Percentiles rank a stretch among this genome's conserved stretches.
Conservation (phyloP, 768 basidiomycete species). For the Naganishia onofrii region DNA sequence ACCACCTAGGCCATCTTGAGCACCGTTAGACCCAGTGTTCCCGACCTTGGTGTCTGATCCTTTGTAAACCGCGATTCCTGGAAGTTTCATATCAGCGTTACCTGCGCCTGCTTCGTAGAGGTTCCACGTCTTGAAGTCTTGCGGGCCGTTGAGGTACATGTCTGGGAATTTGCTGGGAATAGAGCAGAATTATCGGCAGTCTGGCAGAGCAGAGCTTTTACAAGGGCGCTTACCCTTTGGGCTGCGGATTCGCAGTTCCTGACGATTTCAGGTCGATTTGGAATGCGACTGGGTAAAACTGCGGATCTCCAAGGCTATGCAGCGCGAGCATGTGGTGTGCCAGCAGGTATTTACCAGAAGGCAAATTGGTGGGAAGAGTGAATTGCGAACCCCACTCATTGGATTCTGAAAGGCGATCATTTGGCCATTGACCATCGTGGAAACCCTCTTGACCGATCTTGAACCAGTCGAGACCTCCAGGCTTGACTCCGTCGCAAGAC, state of each 20-base stretch:
- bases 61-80: constrained; percentile 1
- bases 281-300: constrained; percentile 23
- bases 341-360: constrained; percentile 18
- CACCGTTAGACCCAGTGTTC: not conserved
- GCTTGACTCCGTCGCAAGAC: constrained; percentile 1
- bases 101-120: constrained; percentile 9
- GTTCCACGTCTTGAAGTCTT: constrained; percentile 9
- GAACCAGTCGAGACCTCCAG: constrained; percentile 21
- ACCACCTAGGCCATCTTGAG: not conserved
- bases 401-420: constrained; percentile 3
- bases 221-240: not conserved
- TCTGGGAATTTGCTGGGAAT: constrained; percentile 5
- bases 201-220: not conserved
- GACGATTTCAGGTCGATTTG: constrained; percentile 24
- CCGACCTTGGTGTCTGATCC: constrained; percentile 1
- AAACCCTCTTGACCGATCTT: constrained; percentile 24
- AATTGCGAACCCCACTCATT: not conserved
- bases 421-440: constrained; percentile 22
- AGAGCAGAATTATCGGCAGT: too few species aligned
- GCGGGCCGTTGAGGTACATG: constrained; percentile 17
- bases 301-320: constrained; percentile 15
- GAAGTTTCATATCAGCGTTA: constrained; percentile 13
- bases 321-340: constrained; percentile 22
- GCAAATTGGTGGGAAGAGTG: constrained; percentile 22
- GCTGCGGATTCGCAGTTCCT: constrained; percentile 8